Evolutionary conservation across 805 yeast species (phyloP).

Genomic region (Torulaspora gathmanii): DNA sequence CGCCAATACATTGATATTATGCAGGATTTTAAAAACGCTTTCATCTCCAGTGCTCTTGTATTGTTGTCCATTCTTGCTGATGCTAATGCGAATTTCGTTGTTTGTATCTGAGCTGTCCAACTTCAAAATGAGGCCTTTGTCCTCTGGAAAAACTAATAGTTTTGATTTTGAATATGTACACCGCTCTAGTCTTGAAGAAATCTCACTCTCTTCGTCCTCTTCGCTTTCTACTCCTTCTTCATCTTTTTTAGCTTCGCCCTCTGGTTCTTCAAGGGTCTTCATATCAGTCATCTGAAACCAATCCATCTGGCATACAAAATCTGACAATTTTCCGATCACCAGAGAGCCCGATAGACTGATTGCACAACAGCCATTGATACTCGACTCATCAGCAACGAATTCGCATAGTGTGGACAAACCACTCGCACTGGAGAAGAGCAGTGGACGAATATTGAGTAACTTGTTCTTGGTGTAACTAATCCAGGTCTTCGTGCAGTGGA

Average conservation of each 20-base stretch:
- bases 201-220: conserved; percentile 19
- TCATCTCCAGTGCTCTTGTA: conserved; percentile 4
- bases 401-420: conserved; percentile 15
- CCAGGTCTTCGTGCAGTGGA: conserved; percentile 37
- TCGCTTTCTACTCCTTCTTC: conserved; percentile 16
- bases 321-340: conserved; percentile 27
- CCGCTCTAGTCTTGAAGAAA: conserved; percentile 3
- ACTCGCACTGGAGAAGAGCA: conserved; percentile 19
- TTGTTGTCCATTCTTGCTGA: conserved; percentile 9
- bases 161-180: conserved; percentile 4
- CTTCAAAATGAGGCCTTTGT: conserved; percentile 36
- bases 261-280: not conserved
- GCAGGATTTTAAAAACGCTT: conserved; percentile 3
- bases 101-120: conserved; percentile 44
- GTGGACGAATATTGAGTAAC: conserved; percentile 28
- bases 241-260: not conserved
- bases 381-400: conserved; percentile 24
- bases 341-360: conserved; percentile 26
- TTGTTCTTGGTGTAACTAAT: conserved; percentile 25
- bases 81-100: conserved; percentile 12
- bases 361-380: conserved; percentile 30
- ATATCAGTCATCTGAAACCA: conserved; percentile 24
- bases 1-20: conserved; percentile 11
- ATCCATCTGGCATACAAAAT: conserved; percentile 17
- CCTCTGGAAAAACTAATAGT: conserved; percentile 13